phyloP scores from a whole-genome alignment of 129 eudicot genomes.

The Logfia minima region DNA sequence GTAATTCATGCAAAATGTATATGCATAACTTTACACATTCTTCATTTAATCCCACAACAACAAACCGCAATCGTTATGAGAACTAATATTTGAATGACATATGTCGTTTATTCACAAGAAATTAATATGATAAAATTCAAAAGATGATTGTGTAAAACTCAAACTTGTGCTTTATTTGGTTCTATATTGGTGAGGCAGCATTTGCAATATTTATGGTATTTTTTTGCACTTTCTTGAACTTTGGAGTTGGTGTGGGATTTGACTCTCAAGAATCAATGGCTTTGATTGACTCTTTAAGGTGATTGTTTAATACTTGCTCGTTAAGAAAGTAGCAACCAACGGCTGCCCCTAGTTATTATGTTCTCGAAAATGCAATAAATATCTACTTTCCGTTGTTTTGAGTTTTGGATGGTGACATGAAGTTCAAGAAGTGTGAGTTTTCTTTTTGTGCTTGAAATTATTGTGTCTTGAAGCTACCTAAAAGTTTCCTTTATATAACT shows the following conservation, averaged over 20 bases:
- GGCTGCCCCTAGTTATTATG: conserved; percentile 10
- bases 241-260: conserved; percentile 33
- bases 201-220: not conserved
- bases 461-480: conserved; percentile 19
- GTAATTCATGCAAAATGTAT: not conserved
- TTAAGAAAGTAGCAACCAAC: conserved; percentile 37
- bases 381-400: not conserved
- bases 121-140: not conserved
- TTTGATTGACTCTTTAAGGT: conserved; percentile 27
- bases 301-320: conserved; percentile 36
- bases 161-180: conserved; percentile 12
- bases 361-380: conserved; percentile 8
- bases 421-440: conserved; percentile 15
- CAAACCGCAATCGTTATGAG: too few species aligned
- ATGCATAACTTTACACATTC: not conserved
- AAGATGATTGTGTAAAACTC: not conserved
- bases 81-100: too few species aligned
- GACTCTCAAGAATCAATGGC: conserved; percentile 37
- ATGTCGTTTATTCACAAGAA: too few species aligned
- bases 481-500: conserved; percentile 21
- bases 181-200: conserved; percentile 24
- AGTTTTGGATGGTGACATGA: conserved; percentile 14
- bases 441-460: conserved; percentile 6
- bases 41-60: too few species aligned
- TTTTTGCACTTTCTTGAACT: conserved; percentile 33